Percentiles rank a stretch among this genome's conserved stretches.
phyloP scores from a whole-genome alignment of 2,329 filamentous ascomycete species.

The Fusarium ramigenum region DNA sequence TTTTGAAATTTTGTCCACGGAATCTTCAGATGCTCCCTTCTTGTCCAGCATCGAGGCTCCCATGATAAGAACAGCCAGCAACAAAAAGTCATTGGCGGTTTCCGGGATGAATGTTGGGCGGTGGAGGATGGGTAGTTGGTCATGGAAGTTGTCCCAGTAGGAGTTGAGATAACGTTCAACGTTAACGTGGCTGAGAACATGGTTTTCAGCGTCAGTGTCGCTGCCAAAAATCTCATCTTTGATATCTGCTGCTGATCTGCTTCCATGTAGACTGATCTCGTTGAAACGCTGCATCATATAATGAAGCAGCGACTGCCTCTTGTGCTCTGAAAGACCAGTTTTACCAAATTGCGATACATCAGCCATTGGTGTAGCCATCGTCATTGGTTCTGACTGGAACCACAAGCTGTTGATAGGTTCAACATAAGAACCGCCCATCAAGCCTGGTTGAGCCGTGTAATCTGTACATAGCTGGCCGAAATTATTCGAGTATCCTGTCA shows the following conservation, averaged over 20 bases:
- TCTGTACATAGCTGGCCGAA: conserved; percentile 43
- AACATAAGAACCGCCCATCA: conserved; percentile 40
- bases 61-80: conserved; percentile 42
- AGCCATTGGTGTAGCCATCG: conserved; percentile 36
- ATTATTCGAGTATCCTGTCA: conserved; percentile 42
- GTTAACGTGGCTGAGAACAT: conserved; percentile 40
- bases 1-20: conserved; percentile 40
- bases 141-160: conserved; percentile 43
- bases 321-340: conserved; percentile 41
- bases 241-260: conserved; percentile 41
- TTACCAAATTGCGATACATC: conserved; percentile 40
- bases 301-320: conserved; percentile 41
- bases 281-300: conserved; percentile 45
- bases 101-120: conserved; percentile 42
- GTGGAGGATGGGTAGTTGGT: conserved; percentile 42
- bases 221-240: conserved; percentile 43
- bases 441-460: conserved; percentile 36
- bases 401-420: conserved; percentile 43
- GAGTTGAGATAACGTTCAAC: conserved; percentile 42
- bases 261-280: conserved; percentile 42
- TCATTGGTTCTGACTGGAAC: conserved; percentile 42
- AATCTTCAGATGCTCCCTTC: conserved; percentile 26
- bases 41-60: conserved; percentile 43
- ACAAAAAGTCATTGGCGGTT: conserved; percentile 41
- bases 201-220: conserved; percentile 39